These are phyloP conservation scores for Alternaria panax DNA, from an alignment of 2,329 filamentous ascomycete genomes.

Conservation along the genomic window DNA sequence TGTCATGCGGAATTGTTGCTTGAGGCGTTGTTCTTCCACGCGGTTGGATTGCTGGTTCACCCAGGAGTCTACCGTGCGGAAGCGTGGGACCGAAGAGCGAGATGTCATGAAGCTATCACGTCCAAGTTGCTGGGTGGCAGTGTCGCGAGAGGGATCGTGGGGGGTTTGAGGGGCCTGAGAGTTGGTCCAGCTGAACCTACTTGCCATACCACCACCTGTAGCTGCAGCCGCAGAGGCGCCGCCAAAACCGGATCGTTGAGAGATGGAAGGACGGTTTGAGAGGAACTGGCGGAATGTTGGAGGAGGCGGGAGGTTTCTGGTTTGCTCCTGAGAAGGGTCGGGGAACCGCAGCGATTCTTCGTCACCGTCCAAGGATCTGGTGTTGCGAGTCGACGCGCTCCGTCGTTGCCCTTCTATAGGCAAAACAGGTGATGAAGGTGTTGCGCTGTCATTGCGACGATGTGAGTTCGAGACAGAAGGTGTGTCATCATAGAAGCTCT, in stretches of 20 bases:
- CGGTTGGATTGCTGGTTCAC: constrained; percentile 51
- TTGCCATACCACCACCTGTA: constrained; percentile 31
- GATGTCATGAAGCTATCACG: constrained; percentile 49
- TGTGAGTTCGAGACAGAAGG: constrained; percentile 37
- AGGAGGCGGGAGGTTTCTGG: constrained; percentile 36
- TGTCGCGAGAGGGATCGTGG: constrained; percentile 41
- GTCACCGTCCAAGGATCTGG: constrained; percentile 35
- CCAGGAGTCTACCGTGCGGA: constrained; percentile 53
- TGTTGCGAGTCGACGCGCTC: constrained; percentile 44
- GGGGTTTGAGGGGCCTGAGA: constrained; percentile 51
- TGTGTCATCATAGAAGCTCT: constrained; percentile 39
- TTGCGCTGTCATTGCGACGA: constrained; percentile 39
- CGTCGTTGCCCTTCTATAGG: constrained; percentile 34
- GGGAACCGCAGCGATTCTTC: constrained; percentile 36
- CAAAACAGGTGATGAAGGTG: constrained; percentile 44
- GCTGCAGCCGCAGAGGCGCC: constrained; percentile 21
- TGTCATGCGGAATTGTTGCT: constrained; percentile 45
- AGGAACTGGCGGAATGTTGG: constrained; percentile 51
- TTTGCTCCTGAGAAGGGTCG: constrained; percentile 25
- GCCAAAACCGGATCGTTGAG: constrained; percentile 36
- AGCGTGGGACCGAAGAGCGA: constrained; percentile 48
- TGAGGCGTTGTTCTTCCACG: constrained; percentile 47
- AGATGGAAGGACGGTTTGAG: constrained; percentile 45
- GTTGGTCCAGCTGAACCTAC: constrained; percentile 52
- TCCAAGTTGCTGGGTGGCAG: constrained; percentile 29